phyloP scores from a whole-genome alignment of 805 yeast genomes.

The Cyberlindnera maclurae region DNA sequence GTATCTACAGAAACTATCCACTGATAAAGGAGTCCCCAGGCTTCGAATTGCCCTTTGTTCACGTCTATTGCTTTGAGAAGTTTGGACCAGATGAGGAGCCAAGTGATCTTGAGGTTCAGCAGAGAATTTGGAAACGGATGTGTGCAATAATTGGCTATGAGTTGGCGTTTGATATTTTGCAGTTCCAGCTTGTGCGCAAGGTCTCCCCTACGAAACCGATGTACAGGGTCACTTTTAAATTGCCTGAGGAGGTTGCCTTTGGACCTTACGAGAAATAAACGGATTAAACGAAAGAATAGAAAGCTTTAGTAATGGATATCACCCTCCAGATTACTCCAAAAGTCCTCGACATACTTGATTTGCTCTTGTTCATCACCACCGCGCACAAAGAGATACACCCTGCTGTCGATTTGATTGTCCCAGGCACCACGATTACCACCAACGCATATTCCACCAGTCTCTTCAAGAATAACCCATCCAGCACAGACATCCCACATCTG shows the following conservation, averaged over 20 bases:
- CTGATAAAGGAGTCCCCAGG: slow-evolving; percentile 34
- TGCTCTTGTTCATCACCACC: slow-evolving; percentile 39
- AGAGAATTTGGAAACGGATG: slow-evolving; percentile 54
- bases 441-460: slow-evolving; percentile 53
- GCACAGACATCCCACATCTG: slow-evolving; percentile 68
- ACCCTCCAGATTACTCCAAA: slow-evolving; percentile 45
- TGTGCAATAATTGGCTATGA: slow-evolving; percentile 36
- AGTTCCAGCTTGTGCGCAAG: slow-evolving; percentile 80
- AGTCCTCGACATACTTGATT: slow-evolving; percentile 36
- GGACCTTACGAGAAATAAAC: slow-evolving; percentile 7
- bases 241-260: slow-evolving; percentile 66
- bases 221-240: slow-evolving; percentile 77
- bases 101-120: slow-evolving; percentile 54
- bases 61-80: slow-evolving; percentile 91
- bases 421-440: slow-evolving; percentile 45
- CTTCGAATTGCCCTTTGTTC: slow-evolving; percentile 63
- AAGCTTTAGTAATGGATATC: slow-evolving; percentile 29
- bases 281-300: neutral
- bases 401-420: slow-evolving; percentile 41
- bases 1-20: slow-evolving; percentile 47
- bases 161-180: slow-evolving; percentile 38
- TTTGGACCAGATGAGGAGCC: slow-evolving; percentile 75
- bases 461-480: slow-evolving; percentile 54
- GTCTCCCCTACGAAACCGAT: slow-evolving; percentile 97
- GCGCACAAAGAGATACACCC: slow-evolving; percentile 53